These are phyloP conservation scores for Aurinia saxatilis DNA, from an alignment of 345 rosid species.

Conservation along the genomic window DNA sequence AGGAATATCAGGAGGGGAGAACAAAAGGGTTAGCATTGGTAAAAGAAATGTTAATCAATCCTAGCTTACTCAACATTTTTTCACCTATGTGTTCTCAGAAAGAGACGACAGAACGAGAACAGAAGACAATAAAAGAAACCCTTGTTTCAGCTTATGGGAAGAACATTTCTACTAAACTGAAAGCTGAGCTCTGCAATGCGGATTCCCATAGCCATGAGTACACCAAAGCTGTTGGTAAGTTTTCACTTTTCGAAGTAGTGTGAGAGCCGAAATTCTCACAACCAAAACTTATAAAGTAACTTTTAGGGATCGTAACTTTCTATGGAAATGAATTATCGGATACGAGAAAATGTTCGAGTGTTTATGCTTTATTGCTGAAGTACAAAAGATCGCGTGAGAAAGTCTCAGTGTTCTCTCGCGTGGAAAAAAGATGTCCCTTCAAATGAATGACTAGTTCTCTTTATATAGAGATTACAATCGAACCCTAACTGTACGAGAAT, in stretches of 20 bases:
- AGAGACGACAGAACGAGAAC: conserved; percentile 66
- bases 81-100: conserved; percentile 53
- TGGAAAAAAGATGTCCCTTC: too few species aligned
- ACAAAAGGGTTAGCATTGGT: conserved; percentile 93
- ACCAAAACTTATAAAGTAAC: too few species aligned
- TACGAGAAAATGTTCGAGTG: too few species aligned
- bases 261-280: too few species aligned
- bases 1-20: conserved; percentile 98
- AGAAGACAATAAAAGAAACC: conserved; percentile 61
- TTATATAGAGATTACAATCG: too few species aligned
- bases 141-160: conserved; percentile 74
- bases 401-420: too few species aligned
- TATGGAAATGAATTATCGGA: too few species aligned
- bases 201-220: conserved; percentile 39
- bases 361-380: too few species aligned
- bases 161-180: conserved; percentile 66
- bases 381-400: too few species aligned
- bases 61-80: conserved; percentile 78
- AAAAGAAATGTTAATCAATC: conserved; percentile 97
- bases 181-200: conserved; percentile 61
- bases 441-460: too few species aligned
- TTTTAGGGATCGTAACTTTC: too few species aligned
- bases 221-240: conserved; percentile 51
- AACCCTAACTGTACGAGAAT: too few species aligned
- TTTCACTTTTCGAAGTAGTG: background rate